Conservation (phyloP, 345 rosid genomes). For the Pistacia integerrima region DNA sequence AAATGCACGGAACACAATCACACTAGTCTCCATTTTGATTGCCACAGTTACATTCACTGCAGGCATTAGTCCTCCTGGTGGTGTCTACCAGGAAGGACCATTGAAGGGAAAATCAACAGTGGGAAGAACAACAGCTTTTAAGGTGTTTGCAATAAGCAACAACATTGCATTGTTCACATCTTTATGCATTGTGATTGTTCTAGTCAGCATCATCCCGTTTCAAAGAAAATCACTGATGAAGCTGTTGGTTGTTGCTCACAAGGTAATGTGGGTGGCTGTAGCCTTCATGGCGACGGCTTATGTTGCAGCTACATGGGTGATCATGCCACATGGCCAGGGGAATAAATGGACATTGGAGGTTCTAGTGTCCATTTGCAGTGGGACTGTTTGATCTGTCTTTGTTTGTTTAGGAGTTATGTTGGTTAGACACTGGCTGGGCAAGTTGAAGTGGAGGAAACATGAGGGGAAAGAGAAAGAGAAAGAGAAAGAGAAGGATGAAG, state of each 20-base stretch:
- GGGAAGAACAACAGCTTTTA: slow-evolving; percentile 30
- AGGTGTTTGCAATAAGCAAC: slow-evolving; percentile 33
- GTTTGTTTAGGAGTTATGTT: slow-evolving; percentile 8
- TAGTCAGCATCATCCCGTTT: slow-evolving; percentile 33
- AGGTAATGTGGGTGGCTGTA: too few relatives aligned
- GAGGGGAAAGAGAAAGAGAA: neutral
- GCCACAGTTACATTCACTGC: slow-evolving; percentile 30
- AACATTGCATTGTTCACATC: slow-evolving; percentile 44
- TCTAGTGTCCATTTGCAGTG: slow-evolving; percentile 5
- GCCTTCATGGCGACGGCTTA: slow-evolving; percentile 32
- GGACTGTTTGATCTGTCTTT: slow-evolving; percentile 5
- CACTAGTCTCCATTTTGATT: neutral
- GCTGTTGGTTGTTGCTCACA: too few relatives aligned
- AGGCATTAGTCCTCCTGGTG: slow-evolving; percentile 29
- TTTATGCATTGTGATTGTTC: slow-evolving; percentile 33
- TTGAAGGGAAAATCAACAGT: slow-evolving; percentile 25
- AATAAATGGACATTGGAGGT: slow-evolving; percentile 22
- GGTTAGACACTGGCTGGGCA: slow-evolving; percentile 18
- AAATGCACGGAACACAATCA: slow-evolving; percentile 32
- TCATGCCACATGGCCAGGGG: neutral
- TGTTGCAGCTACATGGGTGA: slow-evolving; percentile 19
- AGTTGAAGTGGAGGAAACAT: slow-evolving; percentile 21
- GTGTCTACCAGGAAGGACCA: slow-evolving; percentile 19
- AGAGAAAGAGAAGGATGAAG: too few relatives aligned
- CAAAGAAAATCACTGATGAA: slow-evolving; percentile 11